A percentile compares a stretch with the other conserved stretches of the same genome.
Evolutionary conservation across 768 basidiomycete species (phyloP).

Genomic region (Pisolithus orientalis): DNA sequence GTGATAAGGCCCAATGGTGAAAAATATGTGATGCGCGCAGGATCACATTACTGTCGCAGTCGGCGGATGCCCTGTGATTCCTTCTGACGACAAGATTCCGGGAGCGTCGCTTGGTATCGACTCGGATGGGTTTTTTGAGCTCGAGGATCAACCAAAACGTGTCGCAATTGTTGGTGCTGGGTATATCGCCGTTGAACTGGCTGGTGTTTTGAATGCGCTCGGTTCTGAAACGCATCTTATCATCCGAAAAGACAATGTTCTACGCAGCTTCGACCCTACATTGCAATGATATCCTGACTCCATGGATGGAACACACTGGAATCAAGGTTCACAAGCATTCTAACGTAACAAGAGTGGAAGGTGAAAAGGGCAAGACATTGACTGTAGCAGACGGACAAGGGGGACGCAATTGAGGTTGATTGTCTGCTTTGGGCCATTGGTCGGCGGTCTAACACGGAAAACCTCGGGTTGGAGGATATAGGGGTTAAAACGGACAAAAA

Average conservation of each 20-base stretch:
- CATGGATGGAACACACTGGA: constrained; percentile 95
- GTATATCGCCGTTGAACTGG: constrained; percentile 96
- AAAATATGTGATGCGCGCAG: constrained; percentile 67
- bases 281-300: constrained; percentile 80
- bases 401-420: constrained; percentile 80
- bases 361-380: constrained; percentile 62
- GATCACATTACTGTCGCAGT: constrained; percentile 81
- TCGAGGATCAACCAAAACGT: constrained; percentile 84
- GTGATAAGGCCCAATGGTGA: constrained; percentile 63
- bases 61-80: constrained; percentile 79
- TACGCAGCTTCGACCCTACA: constrained; percentile 88
- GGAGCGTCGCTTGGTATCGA: constrained; percentile 87
- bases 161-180: constrained; percentile 95
- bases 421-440: constrained; percentile 93
- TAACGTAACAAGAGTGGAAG: constrained; percentile 71
- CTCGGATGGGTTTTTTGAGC: constrained; percentile 95
- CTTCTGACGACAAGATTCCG: constrained; percentile 73
- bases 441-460: constrained; percentile 71
- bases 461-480: constrained; percentile 69
- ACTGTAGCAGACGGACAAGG: constrained; percentile 72
- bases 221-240: constrained; percentile 89
- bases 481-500: constrained; percentile 71
- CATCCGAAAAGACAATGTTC: constrained; percentile 84
- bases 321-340: constrained; percentile 78
- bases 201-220: constrained; percentile 87